Evolutionary conservation across 495 filamentous ascomycete species (phyloP).

Genomic region (Durotheca rogersii): DNA sequence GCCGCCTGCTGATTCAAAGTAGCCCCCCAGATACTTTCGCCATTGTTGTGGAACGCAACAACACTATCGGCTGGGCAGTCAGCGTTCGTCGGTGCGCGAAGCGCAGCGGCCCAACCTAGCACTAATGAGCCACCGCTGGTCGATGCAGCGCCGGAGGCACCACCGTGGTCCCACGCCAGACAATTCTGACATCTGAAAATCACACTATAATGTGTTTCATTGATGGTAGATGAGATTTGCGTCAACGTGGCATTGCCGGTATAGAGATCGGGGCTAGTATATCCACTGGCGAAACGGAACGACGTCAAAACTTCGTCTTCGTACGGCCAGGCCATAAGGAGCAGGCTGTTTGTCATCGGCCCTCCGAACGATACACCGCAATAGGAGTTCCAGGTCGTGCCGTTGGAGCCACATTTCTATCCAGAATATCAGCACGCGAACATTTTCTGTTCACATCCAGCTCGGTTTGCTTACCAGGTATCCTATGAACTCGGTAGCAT

Average conservation of each 20-base stretch:
- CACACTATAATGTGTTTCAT: conserved; percentile 54
- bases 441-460: background rate
- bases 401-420: conserved; percentile 23
- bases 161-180: conserved; percentile 56
- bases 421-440: conserved; percentile 16
- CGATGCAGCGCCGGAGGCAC: conserved; percentile 41
- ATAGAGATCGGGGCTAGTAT: conserved; percentile 58
- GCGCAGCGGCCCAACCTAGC: conserved; percentile 51
- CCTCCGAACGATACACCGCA: conserved; percentile 59
- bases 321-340: conserved; percentile 59
- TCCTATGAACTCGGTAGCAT: conserved; percentile 54
- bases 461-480: conserved; percentile 31
- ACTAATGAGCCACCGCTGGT: conserved; percentile 41
- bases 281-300: conserved; percentile 59
- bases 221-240: conserved; percentile 58
- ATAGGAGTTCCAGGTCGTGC: conserved; percentile 48
- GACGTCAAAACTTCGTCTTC: conserved; percentile 53
- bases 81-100: conserved; percentile 33
- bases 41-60: conserved; percentile 48
- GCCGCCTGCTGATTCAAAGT: conserved; percentile 40
- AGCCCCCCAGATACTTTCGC: conserved; percentile 48
- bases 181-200: conserved; percentile 66
- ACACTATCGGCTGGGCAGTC: conserved; percentile 35
- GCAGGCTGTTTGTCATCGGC: conserved; percentile 58
- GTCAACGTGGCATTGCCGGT: conserved; percentile 58